Evolutionary conservation across 495 filamentous ascomycete genomes (phyloP).

Genomic region (Penicillium lagena): DNA sequence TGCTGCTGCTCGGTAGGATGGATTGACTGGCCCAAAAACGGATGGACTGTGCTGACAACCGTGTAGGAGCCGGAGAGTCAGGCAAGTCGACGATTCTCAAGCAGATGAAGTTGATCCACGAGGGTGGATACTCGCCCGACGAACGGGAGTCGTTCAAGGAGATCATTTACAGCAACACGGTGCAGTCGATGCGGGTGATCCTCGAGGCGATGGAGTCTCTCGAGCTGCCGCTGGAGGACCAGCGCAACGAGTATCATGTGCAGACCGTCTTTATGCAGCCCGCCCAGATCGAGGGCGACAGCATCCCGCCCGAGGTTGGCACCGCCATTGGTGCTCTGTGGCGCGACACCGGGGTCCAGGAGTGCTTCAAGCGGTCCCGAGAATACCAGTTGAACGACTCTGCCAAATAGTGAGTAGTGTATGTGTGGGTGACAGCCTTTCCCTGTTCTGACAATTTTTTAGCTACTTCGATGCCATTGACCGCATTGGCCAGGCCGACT

Average conservation of each 20-base stretch:
- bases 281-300: conserved; percentile 91
- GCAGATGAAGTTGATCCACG: conserved; percentile 80
- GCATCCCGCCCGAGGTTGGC: conserved; percentile 88
- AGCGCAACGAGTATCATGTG: conserved; percentile 84
- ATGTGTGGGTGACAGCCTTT: neutral
- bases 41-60: conserved; percentile 2
- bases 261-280: conserved; percentile 97
- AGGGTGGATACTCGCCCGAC: conserved; percentile 51
- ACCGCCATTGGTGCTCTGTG: conserved; percentile 88
- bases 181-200: conserved; percentile 94
- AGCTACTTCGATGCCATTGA: conserved; percentile 98
- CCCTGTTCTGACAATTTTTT: conserved; percentile 3
- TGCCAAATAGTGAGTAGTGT: conserved; percentile 82
- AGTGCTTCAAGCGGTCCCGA: conserved; percentile 88
- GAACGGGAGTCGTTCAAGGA: conserved; percentile 69
- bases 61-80: conserved; percentile 93
- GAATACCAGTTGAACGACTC: conserved; percentile 99
- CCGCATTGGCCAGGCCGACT: conserved; percentile 85
- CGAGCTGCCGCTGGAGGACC: conserved; percentile 82
- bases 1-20: conserved; percentile 87
- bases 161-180: conserved; percentile 97
- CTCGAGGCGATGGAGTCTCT: conserved; percentile 94
- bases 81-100: conserved; percentile 99
- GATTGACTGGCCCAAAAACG: neutral
- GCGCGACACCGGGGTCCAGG: conserved; percentile 91